Conservation (phyloP, 2,329 filamentous ascomycete species). For the Aspergillus vadensis region DNA sequence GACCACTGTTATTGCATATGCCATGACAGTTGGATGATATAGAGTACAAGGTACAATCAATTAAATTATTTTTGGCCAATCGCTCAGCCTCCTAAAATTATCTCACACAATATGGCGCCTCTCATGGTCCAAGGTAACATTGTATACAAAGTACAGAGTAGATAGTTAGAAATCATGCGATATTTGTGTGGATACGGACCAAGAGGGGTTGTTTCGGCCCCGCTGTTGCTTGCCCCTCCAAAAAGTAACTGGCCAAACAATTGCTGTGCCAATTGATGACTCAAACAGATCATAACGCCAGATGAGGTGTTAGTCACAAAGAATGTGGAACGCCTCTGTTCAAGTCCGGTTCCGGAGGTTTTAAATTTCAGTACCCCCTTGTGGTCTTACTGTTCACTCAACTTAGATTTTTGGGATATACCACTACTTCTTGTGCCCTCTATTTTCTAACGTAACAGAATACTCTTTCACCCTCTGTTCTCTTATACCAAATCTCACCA, state of each 20-base stretch:
- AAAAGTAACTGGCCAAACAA: neutral
- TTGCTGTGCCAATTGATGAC: conserved; percentile 3
- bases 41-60: too few species aligned
- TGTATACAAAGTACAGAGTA: neutral
- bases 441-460: neutral
- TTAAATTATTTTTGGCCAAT: too few species aligned
- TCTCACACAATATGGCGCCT: too few species aligned
- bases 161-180: neutral
- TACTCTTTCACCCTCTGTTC: neutral
- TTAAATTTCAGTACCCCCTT: neutral
- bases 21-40: too few species aligned
- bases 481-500: neutral
- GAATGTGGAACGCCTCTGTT: conserved; percentile 5
- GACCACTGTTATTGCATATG: neutral
- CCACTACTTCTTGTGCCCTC: neutral
- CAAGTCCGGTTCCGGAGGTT: conserved; percentile 18
- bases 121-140: neutral
- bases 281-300: conserved; percentile 2
- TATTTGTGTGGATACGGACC: neutral
- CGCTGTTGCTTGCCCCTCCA: conserved; percentile 6
- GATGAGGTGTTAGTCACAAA: neutral
- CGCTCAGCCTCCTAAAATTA: too few species aligned
- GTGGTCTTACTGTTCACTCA: neutral
- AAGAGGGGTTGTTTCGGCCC: neutral
- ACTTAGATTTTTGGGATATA: neutral